Evolutionary conservation across 2,329 filamentous ascomycete species (phyloP).

Genomic region (Tothia fuscella): DNA sequence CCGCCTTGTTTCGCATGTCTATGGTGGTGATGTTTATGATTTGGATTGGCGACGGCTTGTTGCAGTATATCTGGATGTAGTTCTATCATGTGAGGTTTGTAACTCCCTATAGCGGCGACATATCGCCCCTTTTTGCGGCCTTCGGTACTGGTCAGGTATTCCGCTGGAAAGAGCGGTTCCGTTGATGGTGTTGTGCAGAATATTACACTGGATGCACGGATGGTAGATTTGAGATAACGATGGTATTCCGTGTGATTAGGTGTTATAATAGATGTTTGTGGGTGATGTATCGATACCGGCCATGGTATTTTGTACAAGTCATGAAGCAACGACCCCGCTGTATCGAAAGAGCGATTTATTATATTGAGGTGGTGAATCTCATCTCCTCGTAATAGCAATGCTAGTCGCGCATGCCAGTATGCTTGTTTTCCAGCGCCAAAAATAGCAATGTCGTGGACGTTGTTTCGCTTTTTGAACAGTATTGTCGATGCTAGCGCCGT

Average conservation of each 20-base stretch:
- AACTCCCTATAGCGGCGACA: constrained; percentile 60
- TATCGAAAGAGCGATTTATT: constrained; percentile 62
- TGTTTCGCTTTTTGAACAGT: constrained; percentile 33
- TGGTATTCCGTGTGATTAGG: constrained; percentile 58
- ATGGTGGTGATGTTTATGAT: constrained; percentile 50
- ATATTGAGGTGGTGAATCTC: constrained; percentile 73
- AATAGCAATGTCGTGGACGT: constrained; percentile 30
- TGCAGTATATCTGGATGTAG: constrained; percentile 64
- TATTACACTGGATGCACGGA: constrained; percentile 65
- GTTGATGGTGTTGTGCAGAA: constrained; percentile 79
- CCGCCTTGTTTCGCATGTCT: constrained; percentile 48
- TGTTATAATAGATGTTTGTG: constrained; percentile 58
- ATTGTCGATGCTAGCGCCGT: constrained; percentile 53
- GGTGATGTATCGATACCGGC: constrained; percentile 17
- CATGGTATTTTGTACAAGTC: constrained; percentile 34
- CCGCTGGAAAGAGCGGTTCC: constrained; percentile 61
- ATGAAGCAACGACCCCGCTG: constrained; percentile 39
- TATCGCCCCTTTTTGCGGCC: constrained; percentile 59
- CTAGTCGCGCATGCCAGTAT: constrained; percentile 85
- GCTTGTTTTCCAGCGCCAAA: constrained; percentile 86
- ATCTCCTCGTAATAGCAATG: constrained; percentile 55
- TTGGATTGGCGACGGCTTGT: constrained; percentile 45
- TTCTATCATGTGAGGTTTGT: constrained; percentile 67
- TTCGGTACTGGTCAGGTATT: constrained; percentile 59
- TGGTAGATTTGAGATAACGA: constrained; percentile 56